Conservation (phyloP, 164 flowering plant species). For the Hamamelis virginiana region DNA sequence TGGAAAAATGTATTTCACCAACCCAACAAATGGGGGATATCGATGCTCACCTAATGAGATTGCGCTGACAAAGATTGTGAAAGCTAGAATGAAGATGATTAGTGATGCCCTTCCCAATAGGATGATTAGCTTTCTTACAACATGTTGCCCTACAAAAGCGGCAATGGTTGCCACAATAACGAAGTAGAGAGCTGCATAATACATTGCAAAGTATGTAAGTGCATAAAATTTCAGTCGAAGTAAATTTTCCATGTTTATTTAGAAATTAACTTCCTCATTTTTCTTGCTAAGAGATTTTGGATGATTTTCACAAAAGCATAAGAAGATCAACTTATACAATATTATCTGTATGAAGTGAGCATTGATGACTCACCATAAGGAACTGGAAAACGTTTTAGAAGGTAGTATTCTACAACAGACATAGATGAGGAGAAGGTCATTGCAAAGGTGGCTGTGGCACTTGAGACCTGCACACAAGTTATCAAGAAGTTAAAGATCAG, state of each 20-base stretch:
- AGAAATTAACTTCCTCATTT: background rate
- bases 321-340: background rate
- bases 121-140: slow-evolving; percentile 67
- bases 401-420: slow-evolving; percentile 97
- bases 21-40: background rate
- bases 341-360: background rate
- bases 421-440: slow-evolving; percentile 98
- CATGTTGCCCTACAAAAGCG: slow-evolving; percentile 87
- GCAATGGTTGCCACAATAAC: slow-evolving; percentile 75
- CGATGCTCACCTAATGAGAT: slow-evolving; percentile 67
- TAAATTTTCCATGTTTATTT: background rate
- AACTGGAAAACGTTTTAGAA: slow-evolving; percentile 87
- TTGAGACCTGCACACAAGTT: slow-evolving; percentile 70
- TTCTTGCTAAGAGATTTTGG: background rate
- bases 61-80: slow-evolving; percentile 86
- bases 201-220: background rate
- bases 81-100: slow-evolving; percentile 86
- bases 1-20: background rate
- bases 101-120: slow-evolving; percentile 86
- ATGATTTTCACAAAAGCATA: background rate
- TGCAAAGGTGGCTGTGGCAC: slow-evolving; percentile 98
- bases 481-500: too few species aligned
- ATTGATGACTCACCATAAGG: slow-evolving; percentile 66
- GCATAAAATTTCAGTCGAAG: background rate
- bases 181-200: slow-evolving; percentile 73